Percentiles rank a stretch among this genome's conserved stretches.
phyloP scores from a whole-genome alignment of 2,329 filamentous ascomycete genomes.

The Hymenoscyphus salicellus region DNA sequence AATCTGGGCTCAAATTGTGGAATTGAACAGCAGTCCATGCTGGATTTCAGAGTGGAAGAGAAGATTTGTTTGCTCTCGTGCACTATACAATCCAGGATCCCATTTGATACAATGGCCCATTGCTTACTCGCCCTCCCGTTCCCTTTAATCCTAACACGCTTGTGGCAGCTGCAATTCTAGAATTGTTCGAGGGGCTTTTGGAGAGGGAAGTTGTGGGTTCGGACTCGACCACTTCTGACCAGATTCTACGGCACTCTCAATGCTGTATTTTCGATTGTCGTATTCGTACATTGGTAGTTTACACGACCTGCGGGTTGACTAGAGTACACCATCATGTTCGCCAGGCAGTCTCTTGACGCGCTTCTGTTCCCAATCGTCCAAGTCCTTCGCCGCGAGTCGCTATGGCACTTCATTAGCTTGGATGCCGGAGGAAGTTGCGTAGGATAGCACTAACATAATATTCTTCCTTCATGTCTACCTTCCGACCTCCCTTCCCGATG shows the following conservation, averaged over 20 bases:
- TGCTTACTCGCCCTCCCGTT: not conserved
- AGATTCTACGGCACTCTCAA: not conserved
- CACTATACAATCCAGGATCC: too few species aligned
- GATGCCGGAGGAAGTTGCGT: not conserved
- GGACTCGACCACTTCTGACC: not conserved
- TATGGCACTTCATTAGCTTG: constrained; percentile 39
- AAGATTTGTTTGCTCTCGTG: too few species aligned
- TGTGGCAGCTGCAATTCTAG: not conserved
- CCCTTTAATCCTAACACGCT: not conserved
- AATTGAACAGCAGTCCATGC: too few species aligned
- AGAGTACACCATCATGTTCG: constrained; percentile 81
- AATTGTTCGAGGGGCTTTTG: not conserved
- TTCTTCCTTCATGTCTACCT: constrained; percentile 77
- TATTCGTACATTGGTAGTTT: not conserved
- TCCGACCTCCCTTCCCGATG: constrained; percentile 66
- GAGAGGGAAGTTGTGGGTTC: not conserved
- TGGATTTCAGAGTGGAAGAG: too few species aligned
- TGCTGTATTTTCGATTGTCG: not conserved
- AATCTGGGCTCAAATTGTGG: too few species aligned
- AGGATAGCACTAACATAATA: constrained; percentile 67
- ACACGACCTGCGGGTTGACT: constrained; percentile 11
- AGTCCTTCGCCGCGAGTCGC: constrained; percentile 80
- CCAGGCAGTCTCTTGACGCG: constrained; percentile 85
- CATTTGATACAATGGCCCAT: too few species aligned
- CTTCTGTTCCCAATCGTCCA: constrained; percentile 97